phyloP scores from a whole-genome alignment of 2,329 filamentous ascomycete genomes.

The Colletotrichum sp. region DNA sequence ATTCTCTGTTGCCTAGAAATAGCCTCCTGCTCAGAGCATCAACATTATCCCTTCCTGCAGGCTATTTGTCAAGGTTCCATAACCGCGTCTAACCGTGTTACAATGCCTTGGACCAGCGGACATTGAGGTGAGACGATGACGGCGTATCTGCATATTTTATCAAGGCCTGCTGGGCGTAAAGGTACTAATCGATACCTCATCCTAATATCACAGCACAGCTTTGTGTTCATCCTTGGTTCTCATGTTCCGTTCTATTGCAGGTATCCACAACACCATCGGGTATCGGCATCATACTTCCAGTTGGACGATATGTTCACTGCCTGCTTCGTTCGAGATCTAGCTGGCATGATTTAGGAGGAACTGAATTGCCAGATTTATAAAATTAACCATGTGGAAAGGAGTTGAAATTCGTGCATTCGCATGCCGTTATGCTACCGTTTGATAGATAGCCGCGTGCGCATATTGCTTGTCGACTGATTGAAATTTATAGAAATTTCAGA shows the following conservation, averaged over 20 bases:
- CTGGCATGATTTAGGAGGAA: neutral
- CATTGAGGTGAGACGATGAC: neutral
- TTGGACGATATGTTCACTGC: neutral
- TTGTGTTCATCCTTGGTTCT: neutral
- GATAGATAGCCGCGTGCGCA: neutral
- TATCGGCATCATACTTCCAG: neutral
- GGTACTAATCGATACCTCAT: neutral
- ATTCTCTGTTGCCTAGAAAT: neutral
- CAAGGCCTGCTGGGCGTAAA: neutral
- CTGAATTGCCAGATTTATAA: neutral
- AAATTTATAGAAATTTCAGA: neutral
- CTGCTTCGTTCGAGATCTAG: neutral
- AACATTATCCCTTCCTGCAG: neutral
- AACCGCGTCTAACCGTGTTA: neutral
- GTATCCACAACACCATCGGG: neutral
- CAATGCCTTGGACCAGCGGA: neutral
- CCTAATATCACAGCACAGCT: neutral
- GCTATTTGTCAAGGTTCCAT: neutral
- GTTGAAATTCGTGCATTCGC: neutral
- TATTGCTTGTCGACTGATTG: neutral
- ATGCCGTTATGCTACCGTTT: neutral
- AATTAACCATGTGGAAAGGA: neutral
- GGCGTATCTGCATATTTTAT: neutral
- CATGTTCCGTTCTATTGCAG: neutral
- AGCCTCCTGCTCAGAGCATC: neutral